phyloP scores from a whole-genome alignment of 495 filamentous ascomycete genomes.

The Trichoderma virens region DNA sequence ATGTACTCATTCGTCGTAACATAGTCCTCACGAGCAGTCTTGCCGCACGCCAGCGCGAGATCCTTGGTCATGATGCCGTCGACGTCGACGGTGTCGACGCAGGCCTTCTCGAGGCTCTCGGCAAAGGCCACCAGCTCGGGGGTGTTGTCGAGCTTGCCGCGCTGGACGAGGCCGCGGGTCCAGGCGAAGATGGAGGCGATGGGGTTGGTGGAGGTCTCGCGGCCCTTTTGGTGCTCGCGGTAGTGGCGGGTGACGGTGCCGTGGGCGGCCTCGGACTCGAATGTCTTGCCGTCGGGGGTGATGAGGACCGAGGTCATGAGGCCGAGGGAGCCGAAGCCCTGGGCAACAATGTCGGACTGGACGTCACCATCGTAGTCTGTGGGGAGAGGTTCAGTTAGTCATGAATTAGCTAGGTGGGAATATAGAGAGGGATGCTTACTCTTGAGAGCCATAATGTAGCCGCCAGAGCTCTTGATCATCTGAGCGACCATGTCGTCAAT shows the following conservation, averaged over 20 bases:
- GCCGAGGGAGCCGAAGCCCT: constrained; percentile 95
- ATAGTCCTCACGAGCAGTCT: constrained; percentile 70
- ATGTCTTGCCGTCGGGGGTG: constrained; percentile 90
- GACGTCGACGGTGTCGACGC: constrained; percentile 83
- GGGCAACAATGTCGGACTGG: constrained; percentile 95
- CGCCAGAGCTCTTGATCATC: constrained; percentile 97
- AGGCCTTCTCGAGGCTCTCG: constrained; percentile 87
- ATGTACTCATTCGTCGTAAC: constrained; percentile 87
- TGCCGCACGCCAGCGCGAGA: constrained; percentile 82
- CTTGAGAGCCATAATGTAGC: constrained; percentile 96
- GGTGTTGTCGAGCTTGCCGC: constrained; percentile 81
- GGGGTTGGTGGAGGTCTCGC: constrained; percentile 95
- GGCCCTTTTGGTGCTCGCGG: constrained; percentile 95
- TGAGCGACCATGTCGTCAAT: constrained; percentile 99
- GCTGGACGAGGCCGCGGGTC: constrained; percentile 90
- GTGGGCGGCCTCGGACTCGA: constrained; percentile 96
- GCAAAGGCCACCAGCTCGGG: constrained; percentile 85
- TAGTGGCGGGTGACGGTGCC: constrained; percentile 98
- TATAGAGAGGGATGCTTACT: constrained; percentile 46
- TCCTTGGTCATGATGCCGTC: constrained; percentile 99
- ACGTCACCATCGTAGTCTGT: constrained; percentile 97
- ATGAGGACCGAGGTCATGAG: constrained; percentile 97
- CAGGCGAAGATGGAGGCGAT: constrained; percentile 98
- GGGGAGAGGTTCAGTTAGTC: constrained; percentile 9
- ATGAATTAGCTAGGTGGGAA: background rate